These are phyloP conservation scores for Penicillium frequentans DNA, from an alignment of 2,329 filamentous ascomycete species.

Conservation along the genomic window DNA sequence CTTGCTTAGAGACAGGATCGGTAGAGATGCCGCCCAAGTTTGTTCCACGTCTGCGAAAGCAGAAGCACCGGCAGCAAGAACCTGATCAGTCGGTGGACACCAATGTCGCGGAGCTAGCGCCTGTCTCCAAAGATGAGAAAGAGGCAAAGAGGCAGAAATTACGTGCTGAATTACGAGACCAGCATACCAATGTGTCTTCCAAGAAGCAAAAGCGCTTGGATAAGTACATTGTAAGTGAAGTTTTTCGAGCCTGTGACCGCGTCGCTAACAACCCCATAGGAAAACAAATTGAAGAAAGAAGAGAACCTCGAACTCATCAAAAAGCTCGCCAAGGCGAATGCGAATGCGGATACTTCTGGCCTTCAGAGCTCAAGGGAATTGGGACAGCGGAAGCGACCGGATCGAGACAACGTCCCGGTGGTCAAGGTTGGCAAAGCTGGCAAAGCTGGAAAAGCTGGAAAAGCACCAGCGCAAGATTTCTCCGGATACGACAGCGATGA, in stretches of 20 bases:
- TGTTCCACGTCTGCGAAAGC: conserved; percentile 59
- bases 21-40: conserved; percentile 49
- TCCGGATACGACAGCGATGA: conserved; percentile 37
- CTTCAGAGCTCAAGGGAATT: conserved; percentile 76
- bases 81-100: conserved; percentile 44
- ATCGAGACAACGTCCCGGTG: conserved; percentile 41
- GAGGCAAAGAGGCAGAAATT: conserved; percentile 54
- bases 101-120: conserved; percentile 42
- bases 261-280: conserved; percentile 45
- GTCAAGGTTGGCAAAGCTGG: conserved; percentile 6
- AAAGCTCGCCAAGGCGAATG: conserved; percentile 73
- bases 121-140: conserved; percentile 53
- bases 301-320: conserved; percentile 82
- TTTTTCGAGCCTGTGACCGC: neutral
- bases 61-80: conserved; percentile 46
- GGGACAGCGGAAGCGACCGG: conserved; percentile 68
- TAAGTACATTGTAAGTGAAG: conserved; percentile 61
- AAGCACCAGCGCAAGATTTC: conserved; percentile 28
- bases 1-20: conserved; percentile 13
- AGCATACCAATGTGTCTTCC: conserved; percentile 57
- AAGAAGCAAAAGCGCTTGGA: conserved; percentile 69
- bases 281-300: conserved; percentile 91
- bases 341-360: conserved; percentile 77
- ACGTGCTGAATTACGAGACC: conserved; percentile 54
- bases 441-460: conserved; percentile 5